Conservation (phyloP, 495 filamentous ascomycete species). For the Penicillium egyptiacum region DNA sequence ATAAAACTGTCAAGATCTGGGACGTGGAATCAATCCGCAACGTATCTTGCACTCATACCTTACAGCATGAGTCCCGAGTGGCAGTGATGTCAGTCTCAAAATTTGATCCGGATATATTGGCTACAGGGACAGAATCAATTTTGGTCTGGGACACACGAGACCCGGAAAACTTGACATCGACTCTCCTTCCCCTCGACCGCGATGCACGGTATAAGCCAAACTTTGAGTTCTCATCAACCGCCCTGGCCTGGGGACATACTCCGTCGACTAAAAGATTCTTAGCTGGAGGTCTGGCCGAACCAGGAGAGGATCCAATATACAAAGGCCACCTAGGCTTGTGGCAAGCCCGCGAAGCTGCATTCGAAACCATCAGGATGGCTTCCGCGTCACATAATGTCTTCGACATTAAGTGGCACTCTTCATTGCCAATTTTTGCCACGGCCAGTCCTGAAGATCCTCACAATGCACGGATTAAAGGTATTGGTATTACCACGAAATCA, state of each 20-base stretch:
- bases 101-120: constrained; percentile 42
- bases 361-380: constrained; percentile 43
- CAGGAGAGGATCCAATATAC: constrained; percentile 48
- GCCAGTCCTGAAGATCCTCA: constrained; percentile 54
- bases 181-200: constrained; percentile 13
- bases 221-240: constrained; percentile 60
- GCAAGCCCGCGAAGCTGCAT: constrained; percentile 53
- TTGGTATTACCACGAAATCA: constrained; percentile 43
- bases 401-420: constrained; percentile 76
- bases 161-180: not conserved
- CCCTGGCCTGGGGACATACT: constrained; percentile 68
- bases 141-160: constrained; percentile 34
- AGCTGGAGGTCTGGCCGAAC: constrained; percentile 75
- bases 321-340: constrained; percentile 76
- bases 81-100: constrained; percentile 65
- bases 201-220: constrained; percentile 43
- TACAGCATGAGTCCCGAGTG: constrained; percentile 67
- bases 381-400: constrained; percentile 71
- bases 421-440: constrained; percentile 54
- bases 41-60: constrained; percentile 46
- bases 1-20: constrained; percentile 79
- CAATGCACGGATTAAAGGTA: constrained; percentile 28
- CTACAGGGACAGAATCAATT: constrained; percentile 47
- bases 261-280: constrained; percentile 55
- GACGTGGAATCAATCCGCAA: constrained; percentile 35